Evolutionary conservation across 257 asterid genomes (phyloP).

Genomic region (Avicennia marina): DNA sequence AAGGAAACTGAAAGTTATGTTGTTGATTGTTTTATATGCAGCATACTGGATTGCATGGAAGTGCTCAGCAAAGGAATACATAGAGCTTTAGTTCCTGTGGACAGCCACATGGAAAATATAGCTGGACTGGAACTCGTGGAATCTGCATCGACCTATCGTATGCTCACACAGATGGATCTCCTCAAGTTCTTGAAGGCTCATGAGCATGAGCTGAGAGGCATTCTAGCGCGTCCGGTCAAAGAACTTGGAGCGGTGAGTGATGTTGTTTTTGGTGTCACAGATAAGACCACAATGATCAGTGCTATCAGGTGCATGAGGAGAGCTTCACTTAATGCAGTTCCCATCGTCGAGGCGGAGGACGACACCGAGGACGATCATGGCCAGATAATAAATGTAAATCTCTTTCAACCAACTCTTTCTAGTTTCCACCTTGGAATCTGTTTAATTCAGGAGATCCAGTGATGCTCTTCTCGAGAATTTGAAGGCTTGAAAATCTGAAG

Average conservation of each 20-base stretch:
- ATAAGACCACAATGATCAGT: slow-evolving; percentile 49
- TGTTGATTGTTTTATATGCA: slow-evolving; percentile 9
- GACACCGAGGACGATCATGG: no score
- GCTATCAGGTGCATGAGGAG: slow-evolving; percentile 69
- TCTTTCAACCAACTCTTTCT: neutral
- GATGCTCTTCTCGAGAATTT: no score
- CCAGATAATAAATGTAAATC: slow-evolving; percentile 58
- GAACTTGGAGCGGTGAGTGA: slow-evolving; percentile 49
- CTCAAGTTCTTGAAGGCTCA: slow-evolving; percentile 50
- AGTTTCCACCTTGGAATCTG: neutral
- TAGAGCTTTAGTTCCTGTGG: slow-evolving; percentile 76
- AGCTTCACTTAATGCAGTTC: slow-evolving; percentile 66
- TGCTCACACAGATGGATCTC: slow-evolving; percentile 87
- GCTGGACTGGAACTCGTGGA: slow-evolving; percentile 71
- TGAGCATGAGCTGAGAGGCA: slow-evolving; percentile 39
- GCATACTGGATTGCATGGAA: slow-evolving; percentile 86
- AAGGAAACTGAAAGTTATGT: no score
- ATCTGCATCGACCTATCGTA: slow-evolving; percentile 72
- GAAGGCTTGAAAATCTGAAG: no score
- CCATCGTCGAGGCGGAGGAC: slow-evolving; percentile 61
- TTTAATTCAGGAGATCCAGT: neutral
- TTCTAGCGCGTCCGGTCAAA: slow-evolving; percentile 28
- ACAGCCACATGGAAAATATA: slow-evolving; percentile 58
- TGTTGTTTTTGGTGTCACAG: slow-evolving; percentile 48
- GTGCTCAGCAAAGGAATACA: slow-evolving; percentile 90